phyloP scores from a whole-genome alignment of 164 flowering plant genomes.

The Piper betle region DNA sequence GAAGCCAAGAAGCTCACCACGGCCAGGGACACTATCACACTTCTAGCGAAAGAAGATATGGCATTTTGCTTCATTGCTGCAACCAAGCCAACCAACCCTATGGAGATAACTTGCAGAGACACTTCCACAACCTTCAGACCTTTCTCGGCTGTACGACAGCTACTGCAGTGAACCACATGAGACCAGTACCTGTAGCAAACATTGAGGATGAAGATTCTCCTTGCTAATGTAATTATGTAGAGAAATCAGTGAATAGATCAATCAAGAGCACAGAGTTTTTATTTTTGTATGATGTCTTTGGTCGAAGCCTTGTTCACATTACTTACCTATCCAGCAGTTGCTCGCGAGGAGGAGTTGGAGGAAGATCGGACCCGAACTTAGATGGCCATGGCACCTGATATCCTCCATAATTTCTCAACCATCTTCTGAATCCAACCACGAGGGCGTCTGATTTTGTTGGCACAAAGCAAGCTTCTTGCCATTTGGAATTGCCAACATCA shows the following conservation, averaged over 20 bases:
- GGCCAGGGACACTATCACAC: slow-evolving; percentile 18
- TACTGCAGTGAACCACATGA: slow-evolving; percentile 75
- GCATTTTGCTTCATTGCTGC: slow-evolving; percentile 38
- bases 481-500: slow-evolving; percentile 50
- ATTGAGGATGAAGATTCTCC: not conserved
- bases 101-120: slow-evolving; percentile 41
- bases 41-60: slow-evolving; percentile 30
- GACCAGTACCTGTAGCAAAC: slow-evolving; percentile 57
- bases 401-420: slow-evolving; percentile 67
- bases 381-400: slow-evolving; percentile 60
- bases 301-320: not conserved
- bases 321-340: slow-evolving; percentile 74
- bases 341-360: slow-evolving; percentile 69
- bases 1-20: slow-evolving; percentile 28
- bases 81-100: slow-evolving; percentile 43
- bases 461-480: slow-evolving; percentile 79
- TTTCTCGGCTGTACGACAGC: slow-evolving; percentile 56
- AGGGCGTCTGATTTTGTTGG: slow-evolving; percentile 83
- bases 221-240: too few species aligned
- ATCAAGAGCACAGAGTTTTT: not conserved
- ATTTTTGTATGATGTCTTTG: too few species aligned
- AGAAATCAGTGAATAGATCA: not conserved
- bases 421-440: slow-evolving; percentile 62
- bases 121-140: slow-evolving; percentile 44
- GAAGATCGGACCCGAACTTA: slow-evolving; percentile 39